Percentiles rank a stretch among this genome's conserved stretches.
Conservation (phyloP, 1,284 basidiomycete species). For the Tremellales sp. region DNA sequence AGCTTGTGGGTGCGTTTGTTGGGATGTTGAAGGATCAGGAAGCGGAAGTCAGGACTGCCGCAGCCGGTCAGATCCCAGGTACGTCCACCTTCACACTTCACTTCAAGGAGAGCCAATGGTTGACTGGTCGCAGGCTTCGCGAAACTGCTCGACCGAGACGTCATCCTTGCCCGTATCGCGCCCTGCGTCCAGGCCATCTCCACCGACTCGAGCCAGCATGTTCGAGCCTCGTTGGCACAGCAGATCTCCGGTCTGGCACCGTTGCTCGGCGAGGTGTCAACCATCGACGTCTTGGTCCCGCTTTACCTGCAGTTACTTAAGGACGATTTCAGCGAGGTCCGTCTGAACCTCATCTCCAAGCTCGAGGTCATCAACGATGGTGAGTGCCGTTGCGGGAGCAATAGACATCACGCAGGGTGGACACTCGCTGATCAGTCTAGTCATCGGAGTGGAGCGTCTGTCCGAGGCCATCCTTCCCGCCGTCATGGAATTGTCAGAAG, state of each 20-base stretch:
- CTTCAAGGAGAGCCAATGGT: background rate
- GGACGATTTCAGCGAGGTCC: slow-evolving; percentile 98
- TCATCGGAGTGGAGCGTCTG: slow-evolving; percentile 94
- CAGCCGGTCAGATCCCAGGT: slow-evolving; percentile 95
- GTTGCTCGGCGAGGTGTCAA: slow-evolving; percentile 87
- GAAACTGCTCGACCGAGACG: slow-evolving; percentile 88
- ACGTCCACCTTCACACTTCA: no score
- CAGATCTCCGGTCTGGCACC: slow-evolving; percentile 98
- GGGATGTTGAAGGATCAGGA: slow-evolving; percentile 96
- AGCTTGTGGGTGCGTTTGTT: slow-evolving; percentile 89
- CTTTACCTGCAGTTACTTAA: slow-evolving; percentile 95
- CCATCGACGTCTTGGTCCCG: slow-evolving; percentile 94
- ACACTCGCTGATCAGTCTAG: slow-evolving; percentile 51
- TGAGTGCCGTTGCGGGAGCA: slow-evolving; percentile 47
- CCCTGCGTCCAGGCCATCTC: slow-evolving; percentile 96
- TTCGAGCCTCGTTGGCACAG: slow-evolving; percentile 91
- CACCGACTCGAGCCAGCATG: slow-evolving; percentile 92
- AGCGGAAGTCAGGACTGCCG: slow-evolving; percentile 96
- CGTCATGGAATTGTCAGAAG: slow-evolving; percentile 96
- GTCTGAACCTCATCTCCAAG: slow-evolving; percentile 98
- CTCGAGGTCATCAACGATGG: slow-evolving; percentile 93
- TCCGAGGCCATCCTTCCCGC: slow-evolving; percentile 95
- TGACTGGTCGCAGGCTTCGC: slow-evolving; percentile 71
- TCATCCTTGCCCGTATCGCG: slow-evolving; percentile 86
- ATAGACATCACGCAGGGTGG: background rate